Evolutionary conservation across 345 rosid species (phyloP).

Genomic region (Arabidopsis thaliana): TAIR10.1 NC_003076.8:5773501-5774000

Average conservation of each 20-base stretch:
- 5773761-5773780: conserved; percentile 9
- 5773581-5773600: conserved; percentile 68
- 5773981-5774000: background rate
- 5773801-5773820: background rate
- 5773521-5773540: conserved; percentile 97
- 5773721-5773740: conserved; percentile 2
- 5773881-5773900: background rate
- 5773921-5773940: conserved; percentile 1
- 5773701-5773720: background rate
- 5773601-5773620: conserved; percentile 77
- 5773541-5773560: conserved; percentile 96
- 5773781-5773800: background rate
- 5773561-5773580: conserved; percentile 82
- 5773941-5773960: background rate
- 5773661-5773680: conserved; percentile 2
- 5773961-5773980: background rate
- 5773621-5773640: conserved; percentile 55
- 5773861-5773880: background rate
- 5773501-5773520: conserved; percentile 54
- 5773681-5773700: background rate
- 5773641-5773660: conserved; percentile 22
- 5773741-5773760: conserved; percentile 1
- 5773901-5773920: background rate
- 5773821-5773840: background rate
- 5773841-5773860: background rate